Percentiles rank a stretch among this genome's conserved stretches.
Evolutionary conservation across 768 basidiomycete genomes (phyloP).

Genomic region (Podaxis sp.): DNA sequence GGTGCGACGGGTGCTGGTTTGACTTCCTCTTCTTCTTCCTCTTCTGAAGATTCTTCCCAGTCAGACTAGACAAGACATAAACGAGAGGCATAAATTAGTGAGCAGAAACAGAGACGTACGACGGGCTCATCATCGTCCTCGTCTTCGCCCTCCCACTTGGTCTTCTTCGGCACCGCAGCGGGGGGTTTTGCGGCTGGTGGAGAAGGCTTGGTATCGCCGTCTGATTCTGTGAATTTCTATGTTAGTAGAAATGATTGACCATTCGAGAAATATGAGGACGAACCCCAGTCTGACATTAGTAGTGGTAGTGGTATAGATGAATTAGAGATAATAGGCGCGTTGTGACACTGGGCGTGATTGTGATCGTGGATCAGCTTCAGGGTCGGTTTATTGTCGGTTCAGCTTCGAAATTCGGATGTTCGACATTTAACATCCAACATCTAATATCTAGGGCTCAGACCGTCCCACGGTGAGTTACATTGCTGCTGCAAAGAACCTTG

Average conservation of each 20-base stretch:
- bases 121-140: slow-evolving; percentile 78
- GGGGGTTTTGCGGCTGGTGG: slow-evolving; percentile 20
- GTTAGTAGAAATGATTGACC: not conserved
- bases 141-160: slow-evolving; percentile 91
- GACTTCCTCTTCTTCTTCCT: slow-evolving; percentile 51
- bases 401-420: not conserved
- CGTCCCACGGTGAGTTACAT: too few relatives aligned
- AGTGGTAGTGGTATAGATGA: not conserved
- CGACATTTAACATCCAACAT: not conserved
- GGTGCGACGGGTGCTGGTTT: slow-evolving; percentile 50
- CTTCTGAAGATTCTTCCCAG: slow-evolving; percentile 66
- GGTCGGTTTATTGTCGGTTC: not conserved
- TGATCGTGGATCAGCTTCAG: not conserved
- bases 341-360: not conserved
- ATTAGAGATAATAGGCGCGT: not conserved
- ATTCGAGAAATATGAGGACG: slow-evolving; percentile 2
- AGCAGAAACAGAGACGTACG: slow-evolving; percentile 43
- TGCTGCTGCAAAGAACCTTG: too few relatives aligned
- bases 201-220: slow-evolving; percentile 31
- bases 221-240: slow-evolving; percentile 29
- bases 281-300: slow-evolving; percentile 40
- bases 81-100: too few relatives aligned
- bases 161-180: slow-evolving; percentile 32
- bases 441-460: too few relatives aligned
- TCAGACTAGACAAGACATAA: slow-evolving; percentile 60